These are phyloP conservation scores for Microbotryum saponariae DNA, from an alignment of 1,284 basidiomycete genomes.

Conservation along the genomic window DNA sequence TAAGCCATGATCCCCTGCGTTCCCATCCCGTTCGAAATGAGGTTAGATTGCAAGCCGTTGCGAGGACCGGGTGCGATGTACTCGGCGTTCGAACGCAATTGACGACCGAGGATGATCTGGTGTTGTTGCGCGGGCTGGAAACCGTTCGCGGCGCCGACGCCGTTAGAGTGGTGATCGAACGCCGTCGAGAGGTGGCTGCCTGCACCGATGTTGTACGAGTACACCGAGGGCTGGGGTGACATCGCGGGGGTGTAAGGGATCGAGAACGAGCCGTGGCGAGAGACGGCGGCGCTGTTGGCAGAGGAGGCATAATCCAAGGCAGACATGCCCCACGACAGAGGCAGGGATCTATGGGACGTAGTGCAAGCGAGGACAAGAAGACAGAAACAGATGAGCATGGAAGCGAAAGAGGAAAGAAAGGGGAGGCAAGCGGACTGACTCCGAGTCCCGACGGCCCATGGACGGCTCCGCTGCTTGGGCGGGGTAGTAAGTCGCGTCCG, in stretches of 20 bases:
- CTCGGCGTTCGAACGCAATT: conserved; percentile 19
- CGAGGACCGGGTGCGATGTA: conserved; percentile 30
- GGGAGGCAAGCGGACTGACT: conserved; percentile 4
- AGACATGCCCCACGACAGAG: conserved; percentile 16
- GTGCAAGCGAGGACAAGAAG: not conserved
- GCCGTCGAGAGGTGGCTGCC: not conserved
- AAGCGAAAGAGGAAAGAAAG: not conserved
- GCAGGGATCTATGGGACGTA: conserved; percentile 9
- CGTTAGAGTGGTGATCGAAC: conserved; percentile 4
- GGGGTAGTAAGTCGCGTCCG: not conserved
- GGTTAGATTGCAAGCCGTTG: no score
- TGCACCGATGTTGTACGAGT: conserved; percentile 8
- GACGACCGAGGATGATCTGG: conserved; percentile 30
- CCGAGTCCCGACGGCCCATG: conserved; percentile 23
- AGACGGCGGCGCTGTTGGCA: conserved; percentile 8
- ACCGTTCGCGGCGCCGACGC: conserved; percentile 1
- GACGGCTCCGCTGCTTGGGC: not conserved
- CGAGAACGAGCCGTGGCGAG: conserved; percentile 29
- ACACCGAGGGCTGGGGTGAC: conserved; percentile 1
- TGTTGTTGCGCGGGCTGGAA: conserved; percentile 28
- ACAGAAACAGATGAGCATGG: not conserved
- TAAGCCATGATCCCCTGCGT: not conserved
- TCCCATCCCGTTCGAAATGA: conserved; percentile 5
- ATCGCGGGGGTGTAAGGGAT: conserved; percentile 12
- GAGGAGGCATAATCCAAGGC: conserved; percentile 20